Base-by-base conservation (phyloP, 805 yeast species). In the Teunomyces pallodes region DNA sequence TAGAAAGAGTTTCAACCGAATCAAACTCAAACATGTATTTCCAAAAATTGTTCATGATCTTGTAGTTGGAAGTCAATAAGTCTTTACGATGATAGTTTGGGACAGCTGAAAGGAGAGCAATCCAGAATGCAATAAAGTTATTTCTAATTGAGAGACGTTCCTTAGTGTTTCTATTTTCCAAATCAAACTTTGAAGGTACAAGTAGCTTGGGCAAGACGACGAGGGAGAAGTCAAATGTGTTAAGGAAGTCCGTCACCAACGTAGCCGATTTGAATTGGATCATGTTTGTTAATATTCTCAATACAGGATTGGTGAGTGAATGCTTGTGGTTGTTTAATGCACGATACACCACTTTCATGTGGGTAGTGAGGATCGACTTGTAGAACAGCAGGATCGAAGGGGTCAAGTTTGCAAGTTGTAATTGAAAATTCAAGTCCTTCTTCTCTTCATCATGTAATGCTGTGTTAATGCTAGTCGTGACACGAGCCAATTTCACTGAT, bases 141-240 rank as follows among this genome's bases (percentile, higher is more conserved):
- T 60, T 62, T 55, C 98, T 77, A 43, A 86, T 77, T 1, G 84
- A 69, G 28, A 66, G 50, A 28, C 63, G 62, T 46, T 66, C 70
- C 13, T 38, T 8, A 65, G 66, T 26, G 70, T 68, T 3, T 75
- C 66, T 8, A 76, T 46, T 47, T 81, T 43, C 24, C 43, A 38
- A n/a, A 26, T 38, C 41, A 12, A 38, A 38, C 28, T 38, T 38
- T 14, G 41, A 38, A 9, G 41, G 41, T 7, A 75, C 66, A 31
- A 87, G 65, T 9, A 87, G 65, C 55, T 81, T 86, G 1, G 89
- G 83, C 26, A 90, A 67, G 5, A 76, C 74, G 16, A 83, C 74
- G 28, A 84, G 65, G 3, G 83, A 70, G 46, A 89, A 74, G 65
- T 91, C 97, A 59, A 91, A 87, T 39, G 73, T 64, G 12, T 84